These are phyloP conservation scores for Sarocladium strictum DNA, from an alignment of 2,329 filamentous ascomycete species.

Conservation along the genomic window DNA sequence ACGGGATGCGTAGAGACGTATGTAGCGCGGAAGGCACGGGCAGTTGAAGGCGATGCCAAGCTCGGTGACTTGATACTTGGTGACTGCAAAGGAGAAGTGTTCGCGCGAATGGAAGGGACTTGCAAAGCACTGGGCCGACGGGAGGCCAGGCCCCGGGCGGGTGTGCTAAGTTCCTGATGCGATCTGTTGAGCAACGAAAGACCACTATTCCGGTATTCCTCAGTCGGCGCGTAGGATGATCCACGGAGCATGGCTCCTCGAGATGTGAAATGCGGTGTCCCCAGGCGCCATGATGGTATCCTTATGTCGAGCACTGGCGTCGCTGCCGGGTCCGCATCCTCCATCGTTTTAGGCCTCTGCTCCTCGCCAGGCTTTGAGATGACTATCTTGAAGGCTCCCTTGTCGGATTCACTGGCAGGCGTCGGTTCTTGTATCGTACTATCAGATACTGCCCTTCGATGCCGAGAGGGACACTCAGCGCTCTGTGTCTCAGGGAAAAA, in stretches of 20 bases:
- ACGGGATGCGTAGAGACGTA: slow-evolving; percentile 43
- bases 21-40: slow-evolving; percentile 36
- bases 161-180: slow-evolving; percentile 24
- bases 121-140: slow-evolving; percentile 31
- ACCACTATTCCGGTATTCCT: slow-evolving; percentile 61
- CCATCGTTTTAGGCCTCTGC: slow-evolving; percentile 55
- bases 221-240: slow-evolving; percentile 73
- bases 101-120: slow-evolving; percentile 29
- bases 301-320: slow-evolving; percentile 61
- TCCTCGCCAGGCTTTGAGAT: slow-evolving; percentile 66
- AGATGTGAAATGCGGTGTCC: slow-evolving; percentile 72
- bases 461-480: slow-evolving; percentile 24
- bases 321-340: slow-evolving; percentile 40
- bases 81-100: slow-evolving; percentile 9
- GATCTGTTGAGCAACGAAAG: slow-evolving; percentile 41
- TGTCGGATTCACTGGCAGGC: slow-evolving; percentile 46
- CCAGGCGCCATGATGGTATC: slow-evolving; percentile 80
- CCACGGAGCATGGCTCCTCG: slow-evolving; percentile 71
- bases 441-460: slow-evolving; percentile 66
- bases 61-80: slow-evolving; percentile 14
- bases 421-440: slow-evolving; percentile 66
- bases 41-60: slow-evolving; percentile 30
- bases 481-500: slow-evolving; percentile 23
- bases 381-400: slow-evolving; percentile 70
- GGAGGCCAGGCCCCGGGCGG: slow-evolving; percentile 22